Conservation (phyloP, 2,329 filamentous ascomycete genomes). For the Fusarium proliferatum region DNA sequence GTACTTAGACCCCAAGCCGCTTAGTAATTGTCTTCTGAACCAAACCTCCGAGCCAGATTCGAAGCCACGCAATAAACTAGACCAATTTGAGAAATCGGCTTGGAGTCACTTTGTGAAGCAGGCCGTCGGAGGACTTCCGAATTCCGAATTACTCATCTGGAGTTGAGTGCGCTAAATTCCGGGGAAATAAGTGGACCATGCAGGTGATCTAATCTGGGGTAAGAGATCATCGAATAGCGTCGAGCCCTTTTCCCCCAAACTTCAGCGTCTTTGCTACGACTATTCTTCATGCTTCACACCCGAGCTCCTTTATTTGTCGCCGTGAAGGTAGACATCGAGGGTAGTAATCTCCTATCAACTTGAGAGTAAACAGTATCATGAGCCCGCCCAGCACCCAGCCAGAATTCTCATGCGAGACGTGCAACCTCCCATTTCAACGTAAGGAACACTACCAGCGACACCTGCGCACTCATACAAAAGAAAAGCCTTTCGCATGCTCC, state of each 20-base stretch:
- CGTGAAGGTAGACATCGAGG: accelerated
- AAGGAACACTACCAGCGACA: slow-evolving; percentile 8
- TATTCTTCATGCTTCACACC: accelerated
- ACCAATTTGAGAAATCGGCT: neutral
- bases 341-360: neutral
- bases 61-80: neutral
- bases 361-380: neutral
- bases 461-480: slow-evolving; percentile 8
- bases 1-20: neutral
- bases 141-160: neutral
- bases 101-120: neutral
- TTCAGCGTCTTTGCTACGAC: neutral
- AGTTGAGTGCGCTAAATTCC: neutral
- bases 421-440: slow-evolving; percentile 3
- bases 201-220: neutral
- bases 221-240: neutral
- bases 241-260: neutral
- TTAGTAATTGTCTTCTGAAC: neutral
- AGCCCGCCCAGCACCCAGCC: neutral
- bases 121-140: neutral
- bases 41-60: neutral
- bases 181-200: neutral
- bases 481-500: slow-evolving; percentile 7
- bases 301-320: accelerated
- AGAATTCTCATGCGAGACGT: slow-evolving; percentile 7